Evolutionary conservation across 2,329 filamentous ascomycete genomes (phyloP), one percentile per base, ranked within the genome.

Genomic region (Penicillium sumatraense): DNA sequence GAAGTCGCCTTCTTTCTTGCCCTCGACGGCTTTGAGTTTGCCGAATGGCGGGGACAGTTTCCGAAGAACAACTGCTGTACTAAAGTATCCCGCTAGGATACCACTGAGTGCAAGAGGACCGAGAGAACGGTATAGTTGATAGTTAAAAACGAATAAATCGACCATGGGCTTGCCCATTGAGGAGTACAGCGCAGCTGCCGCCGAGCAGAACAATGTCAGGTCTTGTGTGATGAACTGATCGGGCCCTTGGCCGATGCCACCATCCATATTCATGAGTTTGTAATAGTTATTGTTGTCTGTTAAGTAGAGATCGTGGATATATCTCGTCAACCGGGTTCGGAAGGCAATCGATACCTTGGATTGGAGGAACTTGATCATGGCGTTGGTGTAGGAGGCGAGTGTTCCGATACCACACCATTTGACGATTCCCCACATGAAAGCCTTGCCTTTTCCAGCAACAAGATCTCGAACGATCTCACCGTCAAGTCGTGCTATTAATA

Each of bases 161-260:
- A 99, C 91, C 62, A 97, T 87, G 0, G 95, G 95, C 73, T 99
- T 99, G n/a, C 95, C 95, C 3, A 99, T 81, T 0, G 93, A 97
- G 1, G 95, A 98, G 77, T 98, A 99, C 5, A 99, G 79, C 20
- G 91, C 91, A 14, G 95, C 93, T 1, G 95, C 93, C 3, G 93
- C 88, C 10, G 91, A 90, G 71, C 96, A 99, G 78, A 99, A 99
- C 1, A 96, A 81, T 0, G 95, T 98, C 27, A 99, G 81, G 72
- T 99, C 95, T 71, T 98, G 93, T 0, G 95, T 98, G 69, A 99
- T 98, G 75, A 93, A 98, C 68, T 99, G 95, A 68, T 99, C 95
- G 9, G 93, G 91, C 13, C 91, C 89, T 69, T 96, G 90, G 1
- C 92, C 93, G 35, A 98, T 87, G 1, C 93, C 93, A 10, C 95